Base-by-base conservation (phyloP, 352 stramenopile species). In the Aphanomyces euteiches region DNA sequence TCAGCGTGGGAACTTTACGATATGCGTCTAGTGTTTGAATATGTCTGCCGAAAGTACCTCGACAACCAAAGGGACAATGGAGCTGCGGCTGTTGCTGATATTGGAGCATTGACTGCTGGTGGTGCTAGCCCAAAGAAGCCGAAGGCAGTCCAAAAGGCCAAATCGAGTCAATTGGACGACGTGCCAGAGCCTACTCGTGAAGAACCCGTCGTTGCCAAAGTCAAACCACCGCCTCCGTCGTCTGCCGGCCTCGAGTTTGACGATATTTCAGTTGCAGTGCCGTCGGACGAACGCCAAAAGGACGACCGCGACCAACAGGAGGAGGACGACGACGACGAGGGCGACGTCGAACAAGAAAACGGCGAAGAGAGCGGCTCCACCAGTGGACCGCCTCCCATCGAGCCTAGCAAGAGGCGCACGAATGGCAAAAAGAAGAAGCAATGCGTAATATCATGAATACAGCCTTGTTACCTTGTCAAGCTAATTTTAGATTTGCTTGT, bases 341-440 rank as follows among this genome's bases (percentile, higher is more conserved):
- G 43, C 17, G 47, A 47, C 19, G 36, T 15, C 4, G 40, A 15
- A 5, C 40, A 37, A 36, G 19, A 48, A 12, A 41, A 47, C 17
- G 47, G 60, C 19, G 64, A 73, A 47, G 72, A 75, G 21, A 10
- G 2, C 37, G 19, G 8, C 3, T 34, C 15, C 7, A 15, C 4
- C 56, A 15, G 6, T 21, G 15, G 19, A 39, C 38, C 15, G 45
- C 40, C 21, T 21, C 36, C 8, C 40, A 12, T 69, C 19, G 47
- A 21, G 57, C 78, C 78, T 8, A 88, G 80, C 75, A 89, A 90
- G 61, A 69, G 77, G 39, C 81, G 83, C 15, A 90, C 83, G 13
- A 90, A 90, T 48, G 83, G 81, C 53, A 90, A 90, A 73, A 90
- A 90, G 70, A 79, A 67, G 5, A 57, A 15, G 8, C 17, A 12